Percentiles rank a stretch among this genome's conserved stretches.
phyloP scores from a whole-genome alignment of 2,329 filamentous ascomycete species.

The Talaromyces rugulosus region DNA sequence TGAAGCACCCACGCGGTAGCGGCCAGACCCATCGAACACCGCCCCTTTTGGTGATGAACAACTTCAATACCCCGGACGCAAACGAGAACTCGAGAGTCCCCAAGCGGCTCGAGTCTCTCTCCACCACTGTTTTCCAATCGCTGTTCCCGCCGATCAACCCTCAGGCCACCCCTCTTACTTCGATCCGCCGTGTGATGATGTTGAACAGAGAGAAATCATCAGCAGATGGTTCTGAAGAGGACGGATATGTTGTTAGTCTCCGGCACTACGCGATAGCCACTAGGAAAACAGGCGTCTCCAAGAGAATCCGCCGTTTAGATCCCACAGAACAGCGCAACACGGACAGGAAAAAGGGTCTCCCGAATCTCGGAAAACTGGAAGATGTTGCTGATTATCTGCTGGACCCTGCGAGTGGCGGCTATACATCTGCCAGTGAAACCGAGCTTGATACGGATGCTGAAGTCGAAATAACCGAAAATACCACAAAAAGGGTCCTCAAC shows the following conservation, averaged over 20 bases:
- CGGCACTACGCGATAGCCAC: constrained; percentile 95
- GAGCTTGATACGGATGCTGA: constrained; percentile 93
- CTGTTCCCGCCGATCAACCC: constrained; percentile 95
- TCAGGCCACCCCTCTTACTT: constrained; percentile 79
- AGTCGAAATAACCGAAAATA: constrained; percentile 70
- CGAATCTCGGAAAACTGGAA: constrained; percentile 83
- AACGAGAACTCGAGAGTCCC: constrained; percentile 64
- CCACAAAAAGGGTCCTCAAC: constrained; percentile 50
- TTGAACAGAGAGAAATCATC: constrained; percentile 69
- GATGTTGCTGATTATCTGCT: constrained; percentile 95
- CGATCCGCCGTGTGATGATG: constrained; percentile 87
- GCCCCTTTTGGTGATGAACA: constrained; percentile 97
- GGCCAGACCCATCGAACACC: constrained; percentile 83
- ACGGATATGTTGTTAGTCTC: constrained; percentile 77
- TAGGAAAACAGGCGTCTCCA: constrained; percentile 77
- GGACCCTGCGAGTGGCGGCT: constrained; percentile 72
- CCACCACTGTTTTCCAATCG: constrained; percentile 92
- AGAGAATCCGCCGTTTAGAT: constrained; percentile 76
- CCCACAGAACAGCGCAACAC: constrained; percentile 75
- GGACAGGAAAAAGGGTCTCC: constrained; percentile 66
- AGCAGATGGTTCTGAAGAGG: constrained; percentile 43
- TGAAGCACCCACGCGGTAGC: constrained; percentile 75
- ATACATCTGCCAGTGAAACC: constrained; percentile 88
- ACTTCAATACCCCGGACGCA: constrained; percentile 67
- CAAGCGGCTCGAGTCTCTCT: constrained; percentile 86